Base-by-base conservation (phyloP, 805 yeast species). In the Myxozyma kluyveri region DNA sequence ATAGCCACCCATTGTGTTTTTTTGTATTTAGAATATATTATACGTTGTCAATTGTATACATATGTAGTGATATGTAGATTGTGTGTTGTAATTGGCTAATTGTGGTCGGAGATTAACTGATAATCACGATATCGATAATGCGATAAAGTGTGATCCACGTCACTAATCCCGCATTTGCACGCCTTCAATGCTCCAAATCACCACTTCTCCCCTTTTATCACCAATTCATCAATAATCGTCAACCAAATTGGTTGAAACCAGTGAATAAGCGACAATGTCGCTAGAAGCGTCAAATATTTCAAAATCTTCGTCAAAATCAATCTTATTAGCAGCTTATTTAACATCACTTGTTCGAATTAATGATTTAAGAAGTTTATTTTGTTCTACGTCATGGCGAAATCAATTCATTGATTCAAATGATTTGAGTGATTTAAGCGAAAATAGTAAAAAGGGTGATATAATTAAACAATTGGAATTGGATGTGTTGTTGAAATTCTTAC, bases 1-100 rank as follows among this genome's bases (percentile, higher is more conserved):
- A 24, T 50, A 14, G 38, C 62, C 54, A 17, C 70, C 72, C 79
- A 77, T 76, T 24, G 18, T 29, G 32, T n/a, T n/a, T n/a, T n/a
- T n/a, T n/a, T n/a, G n/a, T n/a, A n/a, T n/a, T n/a, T n/a, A n/a
- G n/a, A n/a, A n/a, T n/a, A n/a, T n/a, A n/a, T n/a, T n/a, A n/a
- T n/a, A n/a, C n/a, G n/a, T n/a, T n/a, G n/a, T n/a, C n/a, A n/a
- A n/a, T n/a, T n/a, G n/a, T n/a, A n/a, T n/a, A n/a, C n/a, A n/a
- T n/a, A n/a, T n/a, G n/a, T n/a, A n/a, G n/a, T n/a, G n/a, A n/a
- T n/a, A n/a, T n/a, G n/a, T n/a, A n/a, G n/a, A n/a, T n/a, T n/a
- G n/a, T n/a, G n/a, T 29, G 33, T 29, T 9, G 9, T 9, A 29
- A 14, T 9, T 29, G 33, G 33, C 12, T 9, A 29, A 14, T 29